Evolutionary conservation across 768 basidiomycete genomes (phyloP).

Genomic region (Lyophyllum decastes): DNA sequence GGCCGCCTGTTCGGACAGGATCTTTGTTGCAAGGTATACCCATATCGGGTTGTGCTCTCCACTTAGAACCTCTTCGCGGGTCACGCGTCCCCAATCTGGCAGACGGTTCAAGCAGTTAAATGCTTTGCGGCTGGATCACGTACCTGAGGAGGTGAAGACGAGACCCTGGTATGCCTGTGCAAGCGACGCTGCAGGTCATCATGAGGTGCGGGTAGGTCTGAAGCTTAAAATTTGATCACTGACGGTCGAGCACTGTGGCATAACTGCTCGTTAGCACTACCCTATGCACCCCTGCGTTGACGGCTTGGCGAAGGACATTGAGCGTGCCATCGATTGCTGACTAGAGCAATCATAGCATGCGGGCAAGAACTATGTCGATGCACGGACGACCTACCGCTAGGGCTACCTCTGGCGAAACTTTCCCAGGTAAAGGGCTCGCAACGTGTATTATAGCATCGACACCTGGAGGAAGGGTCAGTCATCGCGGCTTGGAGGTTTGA

Average conservation of each 20-base stretch:
- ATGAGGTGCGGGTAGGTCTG: not conserved
- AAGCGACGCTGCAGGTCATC: not conserved
- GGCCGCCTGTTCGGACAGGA: conserved; percentile 26
- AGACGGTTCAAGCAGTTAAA: not conserved
- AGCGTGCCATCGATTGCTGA: conserved; percentile 14
- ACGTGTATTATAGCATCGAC: conserved; percentile 41
- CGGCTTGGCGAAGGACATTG: conserved; percentile 14
- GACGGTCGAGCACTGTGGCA: conserved; percentile 11
- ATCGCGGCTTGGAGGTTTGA: not conserved
- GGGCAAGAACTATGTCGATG: not conserved
- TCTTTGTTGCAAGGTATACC: conserved; percentile 8
- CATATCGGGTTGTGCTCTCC: conserved; percentile 4
- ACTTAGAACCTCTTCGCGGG: conserved; percentile 8
- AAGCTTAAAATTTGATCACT: not conserved
- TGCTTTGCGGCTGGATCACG: not conserved
- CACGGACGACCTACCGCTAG: not conserved
- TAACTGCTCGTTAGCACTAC: conserved; percentile 13
- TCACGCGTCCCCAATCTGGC: conserved; percentile 7
- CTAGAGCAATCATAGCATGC: not conserved
- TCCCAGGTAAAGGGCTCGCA: conserved; percentile 23
- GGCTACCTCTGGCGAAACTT: not conserved
- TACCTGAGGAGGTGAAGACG: not conserved
- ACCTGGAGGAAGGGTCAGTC: conserved; percentile 30
- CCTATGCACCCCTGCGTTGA: conserved; percentile 6
- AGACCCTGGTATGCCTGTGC: not conserved